These are phyloP conservation scores for Senecio squalidus DNA, from an alignment of 140 eudicot genomes.

Conservation along the genomic window DNA sequence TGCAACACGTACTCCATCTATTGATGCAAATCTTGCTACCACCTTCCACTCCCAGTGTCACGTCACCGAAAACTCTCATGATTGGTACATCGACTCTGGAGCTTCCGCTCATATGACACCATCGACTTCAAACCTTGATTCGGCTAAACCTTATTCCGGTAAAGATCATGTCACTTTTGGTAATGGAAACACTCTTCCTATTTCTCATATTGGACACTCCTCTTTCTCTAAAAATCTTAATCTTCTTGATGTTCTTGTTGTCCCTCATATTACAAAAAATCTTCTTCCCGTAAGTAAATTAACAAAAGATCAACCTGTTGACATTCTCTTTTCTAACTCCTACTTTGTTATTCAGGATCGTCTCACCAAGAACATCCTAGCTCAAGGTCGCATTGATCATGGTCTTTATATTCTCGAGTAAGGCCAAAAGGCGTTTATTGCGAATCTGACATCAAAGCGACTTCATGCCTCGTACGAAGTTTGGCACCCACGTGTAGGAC, in stretches of 20 bases:
- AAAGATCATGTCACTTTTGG: background rate
- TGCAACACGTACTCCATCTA: too few relatives aligned
- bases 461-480: background rate
- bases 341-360: background rate
- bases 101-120: too few relatives aligned
- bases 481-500: background rate
- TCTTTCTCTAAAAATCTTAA: background rate
- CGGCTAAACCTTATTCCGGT: too few relatives aligned
- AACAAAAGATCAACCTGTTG: conserved; percentile 8
- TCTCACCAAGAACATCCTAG: background rate
- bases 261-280: background rate
- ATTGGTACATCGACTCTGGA: too few relatives aligned
- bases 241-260: background rate
- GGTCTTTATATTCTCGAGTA: background rate
- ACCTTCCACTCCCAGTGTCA: background rate
- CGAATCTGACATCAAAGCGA: background rate
- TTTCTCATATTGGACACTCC: background rate
- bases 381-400: background rate
- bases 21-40: too few relatives aligned
- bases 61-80: background rate
- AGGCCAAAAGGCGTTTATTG: background rate
- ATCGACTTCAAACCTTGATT: too few relatives aligned
- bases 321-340: background rate
- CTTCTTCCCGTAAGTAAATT: background rate
- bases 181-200: background rate